phyloP scores from a whole-genome alignment of 495 filamentous ascomycete species.

The Lophium mytilinum region DNA sequence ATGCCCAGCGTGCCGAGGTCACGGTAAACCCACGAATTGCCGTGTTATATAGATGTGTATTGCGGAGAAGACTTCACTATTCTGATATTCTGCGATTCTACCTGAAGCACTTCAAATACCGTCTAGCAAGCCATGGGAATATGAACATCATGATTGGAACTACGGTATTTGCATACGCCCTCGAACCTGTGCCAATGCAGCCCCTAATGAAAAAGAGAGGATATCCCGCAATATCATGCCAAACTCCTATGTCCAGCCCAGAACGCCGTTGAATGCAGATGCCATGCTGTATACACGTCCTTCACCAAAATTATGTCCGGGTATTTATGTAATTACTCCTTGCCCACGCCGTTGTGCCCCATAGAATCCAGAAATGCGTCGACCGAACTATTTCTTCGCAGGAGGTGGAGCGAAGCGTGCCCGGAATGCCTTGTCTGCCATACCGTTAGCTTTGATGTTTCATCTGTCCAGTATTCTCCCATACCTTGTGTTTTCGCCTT shows the following conservation, averaged over 20 bases:
- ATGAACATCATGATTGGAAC: background rate
- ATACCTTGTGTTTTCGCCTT: conserved; percentile 60
- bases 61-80: no score
- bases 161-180: background rate
- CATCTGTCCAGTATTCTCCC: background rate
- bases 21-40: no score
- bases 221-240: conserved; percentile 2
- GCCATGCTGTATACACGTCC: background rate
- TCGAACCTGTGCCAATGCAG: background rate
- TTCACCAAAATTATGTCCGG: background rate
- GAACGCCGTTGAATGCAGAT: background rate
- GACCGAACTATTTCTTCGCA: background rate
- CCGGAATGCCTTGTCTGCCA: conserved; percentile 26
- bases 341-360: background rate
- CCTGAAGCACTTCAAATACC: background rate
- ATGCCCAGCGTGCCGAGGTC: no score
- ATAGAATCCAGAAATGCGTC: background rate
- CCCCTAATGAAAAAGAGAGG: background rate
- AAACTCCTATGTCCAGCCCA: background rate
- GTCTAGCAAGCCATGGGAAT: background rate
- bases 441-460: background rate
- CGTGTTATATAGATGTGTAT: no score
- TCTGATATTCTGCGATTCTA: no score
- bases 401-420: conserved; percentile 20
- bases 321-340: no score